These are phyloP conservation scores for Lichtheimia ornata DNA, from an alignment of 371 early-diverging fungal genomes.

Conservation along the genomic window DNA sequence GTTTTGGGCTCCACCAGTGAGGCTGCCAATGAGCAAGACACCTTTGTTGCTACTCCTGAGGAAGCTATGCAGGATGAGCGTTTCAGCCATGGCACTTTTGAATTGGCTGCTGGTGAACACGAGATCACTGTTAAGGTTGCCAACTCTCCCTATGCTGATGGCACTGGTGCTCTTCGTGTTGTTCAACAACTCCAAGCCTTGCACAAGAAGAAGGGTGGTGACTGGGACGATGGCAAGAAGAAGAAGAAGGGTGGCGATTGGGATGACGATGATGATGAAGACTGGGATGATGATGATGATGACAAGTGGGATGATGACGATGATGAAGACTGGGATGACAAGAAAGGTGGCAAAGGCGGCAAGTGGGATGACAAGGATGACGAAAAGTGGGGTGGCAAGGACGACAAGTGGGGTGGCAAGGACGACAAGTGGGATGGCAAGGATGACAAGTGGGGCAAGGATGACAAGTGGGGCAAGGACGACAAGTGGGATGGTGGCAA, in stretches of 20 bases:
- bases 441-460: neutral
- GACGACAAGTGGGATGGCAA: neutral
- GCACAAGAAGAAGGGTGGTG: constrained; percentile 29
- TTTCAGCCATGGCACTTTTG: constrained; percentile 24
- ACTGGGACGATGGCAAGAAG: constrained; percentile 8
- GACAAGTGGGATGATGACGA: neutral
- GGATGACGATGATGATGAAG: constrained; percentile 9
- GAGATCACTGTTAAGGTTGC: constrained; percentile 34
- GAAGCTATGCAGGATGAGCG: constrained; percentile 26
- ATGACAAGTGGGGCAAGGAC: constrained; percentile 4
- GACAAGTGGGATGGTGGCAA: constrained; percentile 7
- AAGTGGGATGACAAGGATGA: neutral
- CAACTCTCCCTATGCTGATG: constrained; percentile 22
- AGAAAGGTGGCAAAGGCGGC: neutral
- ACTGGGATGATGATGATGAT: neutral
- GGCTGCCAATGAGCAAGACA: constrained; percentile 10
- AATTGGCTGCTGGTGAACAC: constrained; percentile 24
- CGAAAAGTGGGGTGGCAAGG: neutral
- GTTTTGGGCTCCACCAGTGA: constrained; percentile 23
- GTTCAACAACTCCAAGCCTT: constrained; percentile 29
- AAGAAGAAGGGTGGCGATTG: constrained; percentile 2
- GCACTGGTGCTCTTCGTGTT: constrained; percentile 33
- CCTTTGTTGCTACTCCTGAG: constrained; percentile 23
- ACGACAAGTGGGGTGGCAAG: neutral
- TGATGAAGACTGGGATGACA: constrained; percentile 6